Evolutionary conservation across 257 asterid genomes (phyloP).

Genomic region (Nicotiana noctiflora): DNA sequence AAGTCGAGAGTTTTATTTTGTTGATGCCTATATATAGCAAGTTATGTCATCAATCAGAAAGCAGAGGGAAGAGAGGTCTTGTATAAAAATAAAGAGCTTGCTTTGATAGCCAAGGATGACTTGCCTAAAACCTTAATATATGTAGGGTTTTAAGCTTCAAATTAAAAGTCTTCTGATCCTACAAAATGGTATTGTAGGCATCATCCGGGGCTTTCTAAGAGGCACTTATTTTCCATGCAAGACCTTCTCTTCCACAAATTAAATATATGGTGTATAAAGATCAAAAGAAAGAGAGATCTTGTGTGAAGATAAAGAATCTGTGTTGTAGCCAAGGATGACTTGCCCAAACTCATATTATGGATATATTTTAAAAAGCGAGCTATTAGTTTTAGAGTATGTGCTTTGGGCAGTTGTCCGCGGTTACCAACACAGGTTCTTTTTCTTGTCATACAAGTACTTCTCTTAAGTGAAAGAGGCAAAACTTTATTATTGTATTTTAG

Average conservation of each 20-base stretch:
- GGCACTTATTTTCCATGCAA: slow-evolving; percentile 38
- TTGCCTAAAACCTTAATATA: slow-evolving; percentile 34
- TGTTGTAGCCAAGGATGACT: no score
- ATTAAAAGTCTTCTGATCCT: not conserved
- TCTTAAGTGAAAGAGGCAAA: no score
- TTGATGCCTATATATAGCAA: not conserved
- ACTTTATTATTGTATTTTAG: no score
- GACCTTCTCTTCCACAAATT: slow-evolving; percentile 19
- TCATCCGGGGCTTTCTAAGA: slow-evolving; percentile 38
- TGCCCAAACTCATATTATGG: no score
- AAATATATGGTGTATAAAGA: no score
- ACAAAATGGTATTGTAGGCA: slow-evolving; percentile 24
- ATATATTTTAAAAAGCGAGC: no score
- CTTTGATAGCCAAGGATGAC: slow-evolving; percentile 67
- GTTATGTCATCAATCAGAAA: not conserved
- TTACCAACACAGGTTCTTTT: no score
- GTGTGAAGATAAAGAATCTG: not conserved
- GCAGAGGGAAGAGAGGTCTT: slow-evolving; percentile 28
- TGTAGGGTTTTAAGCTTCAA: not conserved
- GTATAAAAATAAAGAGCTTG: slow-evolving; percentile 41
- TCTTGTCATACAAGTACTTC: no score
- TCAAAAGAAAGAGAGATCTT: not conserved
- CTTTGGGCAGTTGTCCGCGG: no score
- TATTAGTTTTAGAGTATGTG: no score
- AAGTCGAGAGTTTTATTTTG: not conserved